Conservation (phyloP, 306 rosid genomes). For the Luffa acutangula region DNA sequence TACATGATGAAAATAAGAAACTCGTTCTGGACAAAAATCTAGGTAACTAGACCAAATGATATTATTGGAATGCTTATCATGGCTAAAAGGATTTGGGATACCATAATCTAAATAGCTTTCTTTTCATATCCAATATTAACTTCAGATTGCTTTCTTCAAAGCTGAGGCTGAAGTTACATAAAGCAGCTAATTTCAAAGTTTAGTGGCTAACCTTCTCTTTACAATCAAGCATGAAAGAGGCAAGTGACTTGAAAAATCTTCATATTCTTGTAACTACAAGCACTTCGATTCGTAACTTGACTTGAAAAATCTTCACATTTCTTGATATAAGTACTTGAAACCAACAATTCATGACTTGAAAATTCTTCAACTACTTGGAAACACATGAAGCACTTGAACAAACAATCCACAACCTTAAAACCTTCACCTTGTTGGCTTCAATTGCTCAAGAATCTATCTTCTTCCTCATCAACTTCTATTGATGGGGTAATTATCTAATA, state of each 20-base stretch:
- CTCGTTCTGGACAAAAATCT: conserved; percentile 13
- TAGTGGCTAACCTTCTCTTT: conserved; percentile 61
- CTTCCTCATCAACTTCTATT: conserved; percentile 68
- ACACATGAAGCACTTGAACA: conserved; percentile 61
- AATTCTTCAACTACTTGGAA: conserved; percentile 72
- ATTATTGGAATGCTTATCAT: neutral
- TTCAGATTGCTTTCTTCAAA: conserved; percentile 24
- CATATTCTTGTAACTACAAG: conserved; percentile 53
- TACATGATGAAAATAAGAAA: conserved; percentile 23
- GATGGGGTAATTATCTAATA: conserved; percentile 45
- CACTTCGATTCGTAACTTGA: conserved; percentile 52
- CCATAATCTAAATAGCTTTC: conserved; percentile 27
- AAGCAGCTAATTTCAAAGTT: conserved; percentile 50
- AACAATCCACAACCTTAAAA: conserved; percentile 56
- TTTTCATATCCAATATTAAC: conserved; percentile 30
- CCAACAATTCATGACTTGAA: conserved; percentile 48
- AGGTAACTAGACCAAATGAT: conserved; percentile 25
- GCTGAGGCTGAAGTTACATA: conserved; percentile 45
- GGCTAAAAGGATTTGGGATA: neutral
- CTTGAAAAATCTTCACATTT: conserved; percentile 24
- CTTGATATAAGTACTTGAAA: conserved; percentile 49
- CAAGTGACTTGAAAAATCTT: conserved; percentile 76
- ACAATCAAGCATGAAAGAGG: conserved; percentile 67
- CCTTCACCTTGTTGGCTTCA: conserved; percentile 49
- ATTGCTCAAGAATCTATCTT: conserved; percentile 52